Percentiles rank a stretch among this genome's conserved stretches.
Evolutionary conservation across 352 stramenopile species (phyloP).

Genomic region (Phytophthora quininea): DNA sequence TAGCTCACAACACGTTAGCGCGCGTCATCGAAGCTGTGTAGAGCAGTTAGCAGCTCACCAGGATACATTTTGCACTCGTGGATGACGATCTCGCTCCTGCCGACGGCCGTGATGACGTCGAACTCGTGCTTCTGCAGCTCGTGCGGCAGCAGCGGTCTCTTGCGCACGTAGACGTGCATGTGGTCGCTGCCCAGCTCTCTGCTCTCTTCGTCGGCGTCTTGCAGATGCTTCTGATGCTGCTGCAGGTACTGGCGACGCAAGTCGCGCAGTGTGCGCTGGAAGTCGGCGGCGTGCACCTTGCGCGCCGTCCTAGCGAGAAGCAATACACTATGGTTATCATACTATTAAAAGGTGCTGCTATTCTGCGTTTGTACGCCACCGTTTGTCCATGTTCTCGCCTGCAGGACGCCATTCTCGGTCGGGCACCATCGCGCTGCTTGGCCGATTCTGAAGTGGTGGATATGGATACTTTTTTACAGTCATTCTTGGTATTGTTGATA

Average conservation of each 20-base stretch:
- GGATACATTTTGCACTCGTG: slow-evolving; percentile 92
- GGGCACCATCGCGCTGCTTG: slow-evolving; percentile 50
- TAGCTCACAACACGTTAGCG: slow-evolving; percentile 7
- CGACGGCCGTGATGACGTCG: slow-evolving; percentile 82
- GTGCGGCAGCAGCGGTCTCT: slow-evolving; percentile 87
- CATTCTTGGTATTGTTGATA: no score
- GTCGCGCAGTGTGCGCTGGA: slow-evolving; percentile 52
- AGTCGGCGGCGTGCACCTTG: slow-evolving; percentile 65
- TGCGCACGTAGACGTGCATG: slow-evolving; percentile 87
- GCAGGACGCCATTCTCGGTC: slow-evolving; percentile 66
- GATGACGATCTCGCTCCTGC: slow-evolving; percentile 69
- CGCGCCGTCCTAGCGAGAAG: slow-evolving; percentile 52
- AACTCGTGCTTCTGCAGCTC: slow-evolving; percentile 88
- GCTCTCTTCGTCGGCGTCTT: slow-evolving; percentile 4
- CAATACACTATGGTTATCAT: neutral
- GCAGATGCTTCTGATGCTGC: slow-evolving; percentile 16
- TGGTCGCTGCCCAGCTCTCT: slow-evolving; percentile 46
- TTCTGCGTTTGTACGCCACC: slow-evolving; percentile 24
- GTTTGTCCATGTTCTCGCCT: slow-evolving; percentile 81
- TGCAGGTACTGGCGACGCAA: slow-evolving; percentile 52
- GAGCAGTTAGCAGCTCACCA: slow-evolving; percentile 24
- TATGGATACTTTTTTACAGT: neutral
- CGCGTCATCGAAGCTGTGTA: neutral
- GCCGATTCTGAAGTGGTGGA: slow-evolving; percentile 16
- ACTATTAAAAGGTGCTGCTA: no score